Conservation (phyloP, 257 asterid genomes). For the Anisodus tanguticus region DNA sequence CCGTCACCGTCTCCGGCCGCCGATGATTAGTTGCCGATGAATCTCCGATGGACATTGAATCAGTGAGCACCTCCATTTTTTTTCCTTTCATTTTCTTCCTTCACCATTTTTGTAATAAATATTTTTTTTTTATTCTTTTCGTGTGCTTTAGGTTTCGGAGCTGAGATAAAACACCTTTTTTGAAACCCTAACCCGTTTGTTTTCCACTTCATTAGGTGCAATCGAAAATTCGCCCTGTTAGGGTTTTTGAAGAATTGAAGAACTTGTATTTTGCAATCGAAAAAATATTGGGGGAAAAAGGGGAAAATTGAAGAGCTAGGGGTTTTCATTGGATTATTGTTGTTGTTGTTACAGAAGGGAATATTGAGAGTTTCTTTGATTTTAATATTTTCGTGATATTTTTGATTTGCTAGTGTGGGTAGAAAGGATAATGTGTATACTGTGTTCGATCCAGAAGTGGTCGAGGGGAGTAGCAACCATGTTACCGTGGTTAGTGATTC, state of each 20-base stretch:
- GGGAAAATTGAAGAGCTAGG: constrained; percentile 45
- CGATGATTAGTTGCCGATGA: constrained; percentile 29
- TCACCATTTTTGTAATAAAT: neutral
- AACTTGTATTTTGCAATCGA: constrained; percentile 45
- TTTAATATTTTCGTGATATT: constrained; percentile 1
- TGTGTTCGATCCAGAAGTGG: constrained; percentile 96
- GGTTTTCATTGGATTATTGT: constrained; percentile 37
- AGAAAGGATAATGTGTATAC: constrained; percentile 96
- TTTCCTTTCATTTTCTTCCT: no score
- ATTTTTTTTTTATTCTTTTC: no score
- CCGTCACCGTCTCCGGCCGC: constrained; percentile 32
- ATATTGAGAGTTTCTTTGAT: constrained; percentile 33
- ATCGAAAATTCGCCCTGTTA: constrained; percentile 54
- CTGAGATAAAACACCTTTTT: neutral
- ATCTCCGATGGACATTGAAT: constrained; percentile 38
- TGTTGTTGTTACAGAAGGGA: neutral
- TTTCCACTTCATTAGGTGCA: constrained; percentile 43
- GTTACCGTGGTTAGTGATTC: constrained; percentile 99
- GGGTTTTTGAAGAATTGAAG: constrained; percentile 62
- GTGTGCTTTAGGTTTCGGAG: constrained; percentile 4
- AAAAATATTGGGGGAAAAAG: constrained; percentile 32
- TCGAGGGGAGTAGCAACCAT: constrained; percentile 95
- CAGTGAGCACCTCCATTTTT: constrained; percentile 32
- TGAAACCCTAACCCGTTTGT: neutral
- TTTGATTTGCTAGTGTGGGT: constrained; percentile 42